A percentile compares a stretch with the other conserved stretches of the same genome.
phyloP scores from a whole-genome alignment of 2,329 filamentous ascomycete species.

The Xylariaceae sp. region DNA sequence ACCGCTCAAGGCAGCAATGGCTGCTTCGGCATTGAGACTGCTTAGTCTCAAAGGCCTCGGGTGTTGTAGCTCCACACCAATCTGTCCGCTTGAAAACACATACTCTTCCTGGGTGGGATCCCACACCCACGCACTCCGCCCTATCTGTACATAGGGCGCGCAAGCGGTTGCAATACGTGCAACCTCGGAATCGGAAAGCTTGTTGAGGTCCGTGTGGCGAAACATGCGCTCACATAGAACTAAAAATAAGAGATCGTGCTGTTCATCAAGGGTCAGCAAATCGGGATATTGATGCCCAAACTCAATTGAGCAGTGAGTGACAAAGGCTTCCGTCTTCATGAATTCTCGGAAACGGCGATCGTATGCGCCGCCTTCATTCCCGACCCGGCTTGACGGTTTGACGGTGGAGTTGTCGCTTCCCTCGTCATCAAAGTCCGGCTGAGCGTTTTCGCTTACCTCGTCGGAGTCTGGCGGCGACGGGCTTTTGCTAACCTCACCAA shows the following conservation, averaged over 20 bases:
- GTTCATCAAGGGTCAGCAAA: neutral
- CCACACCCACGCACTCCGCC: neutral
- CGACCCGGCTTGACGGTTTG: neutral
- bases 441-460: too few species aligned
- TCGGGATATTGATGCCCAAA: neutral
- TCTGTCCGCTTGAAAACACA: neutral
- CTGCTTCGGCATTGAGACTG: neutral
- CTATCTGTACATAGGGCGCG: neutral
- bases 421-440: too few species aligned
- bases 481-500: neutral
- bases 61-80: neutral
- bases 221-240: constrained; percentile 1
- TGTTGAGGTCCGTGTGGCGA: neutral
- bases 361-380: constrained; percentile 1
- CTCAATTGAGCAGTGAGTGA: neutral
- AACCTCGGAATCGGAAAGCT: neutral
- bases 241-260: neutral
- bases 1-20: neutral
- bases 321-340: neutral
- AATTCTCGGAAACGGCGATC: neutral
- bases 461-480: neutral
- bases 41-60: neutral
- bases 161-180: neutral
- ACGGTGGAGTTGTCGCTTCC: neutral
- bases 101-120: neutral